phyloP scores from a whole-genome alignment of 202 grass and related monocot species.

The Schoenoplectus tabernaemontani region DNA sequence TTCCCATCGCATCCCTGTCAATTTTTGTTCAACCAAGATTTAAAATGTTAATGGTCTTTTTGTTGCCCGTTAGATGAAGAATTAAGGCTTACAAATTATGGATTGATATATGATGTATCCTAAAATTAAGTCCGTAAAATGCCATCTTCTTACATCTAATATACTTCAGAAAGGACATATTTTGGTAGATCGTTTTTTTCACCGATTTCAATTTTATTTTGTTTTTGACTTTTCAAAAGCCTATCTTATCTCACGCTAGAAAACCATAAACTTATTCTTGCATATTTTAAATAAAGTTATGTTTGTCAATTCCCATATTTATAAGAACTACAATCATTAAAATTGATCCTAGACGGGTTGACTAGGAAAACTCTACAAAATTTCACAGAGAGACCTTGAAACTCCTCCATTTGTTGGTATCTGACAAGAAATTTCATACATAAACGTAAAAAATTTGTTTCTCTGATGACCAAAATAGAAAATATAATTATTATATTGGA shows the following conservation, averaged over 20 bases:
- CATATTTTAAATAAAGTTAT: neutral
- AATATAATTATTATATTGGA: neutral
- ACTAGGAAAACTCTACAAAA: neutral
- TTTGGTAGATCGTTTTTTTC: neutral
- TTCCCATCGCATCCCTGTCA: conserved; percentile 59
- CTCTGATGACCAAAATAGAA: neutral
- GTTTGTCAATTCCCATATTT: neutral
- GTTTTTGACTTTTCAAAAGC: neutral
- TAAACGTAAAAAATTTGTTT: neutral
- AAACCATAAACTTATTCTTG: neutral
- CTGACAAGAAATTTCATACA: neutral
- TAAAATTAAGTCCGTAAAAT: neutral
- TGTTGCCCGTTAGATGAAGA: neutral
- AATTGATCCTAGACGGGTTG: neutral
- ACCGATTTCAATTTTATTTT: too few relatives aligned
- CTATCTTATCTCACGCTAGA: neutral
- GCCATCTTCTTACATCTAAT: neutral
- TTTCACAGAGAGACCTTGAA: neutral
- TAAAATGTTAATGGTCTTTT: neutral
- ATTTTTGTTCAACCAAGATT: neutral
- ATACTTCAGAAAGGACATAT: neutral
- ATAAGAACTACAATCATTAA: neutral
- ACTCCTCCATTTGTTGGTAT: neutral
- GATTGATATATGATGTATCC: neutral
- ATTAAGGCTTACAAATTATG: neutral